Evolutionary conservation across 352 stramenopile species (phyloP), one percentile per base, ranked within the genome.

Genomic region (Globisporangium radiosum): DNA sequence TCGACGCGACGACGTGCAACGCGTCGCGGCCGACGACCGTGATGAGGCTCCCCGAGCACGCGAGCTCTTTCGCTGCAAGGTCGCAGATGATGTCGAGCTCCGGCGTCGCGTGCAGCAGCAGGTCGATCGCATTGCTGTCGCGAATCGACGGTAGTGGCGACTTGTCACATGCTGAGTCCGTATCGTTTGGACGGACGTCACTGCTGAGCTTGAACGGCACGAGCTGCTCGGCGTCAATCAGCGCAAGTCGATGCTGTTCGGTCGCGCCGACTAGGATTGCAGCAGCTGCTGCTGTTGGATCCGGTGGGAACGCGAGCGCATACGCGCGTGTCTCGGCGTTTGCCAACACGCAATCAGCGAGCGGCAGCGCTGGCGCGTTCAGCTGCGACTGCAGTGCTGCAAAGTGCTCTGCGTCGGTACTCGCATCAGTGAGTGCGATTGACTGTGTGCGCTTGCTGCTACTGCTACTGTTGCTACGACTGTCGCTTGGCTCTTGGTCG

Each of bases 21-120:
- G 79, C 62, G n/a, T 80, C 58, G 19, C 72, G 64, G 47, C 79
- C 71, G 37, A 90, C 72, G 51, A 91, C 66, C 47, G 77, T 91
- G 62, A 90, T 72, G 58, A 83, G 69, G 48, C 66, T 84, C 17
- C 76, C 68, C 10, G 73, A 73, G 55, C 78, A 88, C 49, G 62
- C 65, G 9, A 90, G 71, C 55, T 88, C 76, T 37, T 73, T 76
- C 3, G 66, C 63, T 25, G 75, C 78, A 51, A 91, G 64, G 2
- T 70, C 70, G 57, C 81, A 91, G 51, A 91, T 83, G 52, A 88
- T 78, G 13, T 54, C 49, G 56, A 62, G 56, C 17, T 54, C 56
- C 15, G 56, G 56, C 13, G 56, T 38, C 2, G 14, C 51, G 51
- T 8, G 15, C 51, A 55, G 14, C 3, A 3, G 13, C 4, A 43